Evolutionary conservation across 768 basidiomycete genomes (phyloP).

Genomic region (Paxillus ammoniavirescens): DNA sequence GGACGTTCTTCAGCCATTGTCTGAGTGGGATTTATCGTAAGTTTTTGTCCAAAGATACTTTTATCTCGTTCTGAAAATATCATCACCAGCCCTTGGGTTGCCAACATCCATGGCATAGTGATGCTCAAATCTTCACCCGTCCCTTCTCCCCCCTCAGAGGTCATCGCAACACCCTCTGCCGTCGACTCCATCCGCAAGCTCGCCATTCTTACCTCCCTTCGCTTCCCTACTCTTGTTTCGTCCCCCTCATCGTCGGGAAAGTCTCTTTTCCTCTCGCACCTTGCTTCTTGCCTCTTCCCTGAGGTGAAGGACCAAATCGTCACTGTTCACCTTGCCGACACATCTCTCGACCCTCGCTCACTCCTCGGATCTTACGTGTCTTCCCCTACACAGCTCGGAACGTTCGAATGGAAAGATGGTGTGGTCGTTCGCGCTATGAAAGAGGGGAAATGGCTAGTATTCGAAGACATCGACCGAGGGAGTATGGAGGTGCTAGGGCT

Average conservation of each 20-base stretch:
- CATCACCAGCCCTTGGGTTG: conserved; percentile 50
- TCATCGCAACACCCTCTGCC: conserved; percentile 67
- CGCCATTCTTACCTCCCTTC: conserved; percentile 61
- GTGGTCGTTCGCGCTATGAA: conserved; percentile 86
- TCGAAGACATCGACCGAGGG: conserved; percentile 90
- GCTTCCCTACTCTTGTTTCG: conserved; percentile 78
- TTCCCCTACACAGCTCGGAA: conserved; percentile 76
- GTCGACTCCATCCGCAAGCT: conserved; percentile 57
- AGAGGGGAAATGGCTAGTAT: conserved; percentile 88
- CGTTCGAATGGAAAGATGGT: conserved; percentile 96
- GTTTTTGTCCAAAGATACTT: conserved; percentile 10
- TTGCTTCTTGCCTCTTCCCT: conserved; percentile 67
- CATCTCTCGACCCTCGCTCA: conserved; percentile 90
- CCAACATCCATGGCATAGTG: conserved; percentile 64
- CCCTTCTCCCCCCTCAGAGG: conserved; percentile 29
- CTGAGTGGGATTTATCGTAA: conserved; percentile 56
- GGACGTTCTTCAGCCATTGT: conserved; percentile 35
- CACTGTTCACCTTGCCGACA: conserved; percentile 89
- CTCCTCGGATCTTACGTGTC: conserved; percentile 93
- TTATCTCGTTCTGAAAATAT: conserved; percentile 11
- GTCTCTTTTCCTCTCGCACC: conserved; percentile 71
- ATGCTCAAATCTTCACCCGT: conserved; percentile 50
- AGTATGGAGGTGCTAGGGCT: conserved; percentile 87
- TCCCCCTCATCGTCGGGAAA: conserved; percentile 91
- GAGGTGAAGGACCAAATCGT: conserved; percentile 66